phyloP scores from a whole-genome alignment of 768 basidiomycete species.

The Agaricus subrufescens region DNA sequence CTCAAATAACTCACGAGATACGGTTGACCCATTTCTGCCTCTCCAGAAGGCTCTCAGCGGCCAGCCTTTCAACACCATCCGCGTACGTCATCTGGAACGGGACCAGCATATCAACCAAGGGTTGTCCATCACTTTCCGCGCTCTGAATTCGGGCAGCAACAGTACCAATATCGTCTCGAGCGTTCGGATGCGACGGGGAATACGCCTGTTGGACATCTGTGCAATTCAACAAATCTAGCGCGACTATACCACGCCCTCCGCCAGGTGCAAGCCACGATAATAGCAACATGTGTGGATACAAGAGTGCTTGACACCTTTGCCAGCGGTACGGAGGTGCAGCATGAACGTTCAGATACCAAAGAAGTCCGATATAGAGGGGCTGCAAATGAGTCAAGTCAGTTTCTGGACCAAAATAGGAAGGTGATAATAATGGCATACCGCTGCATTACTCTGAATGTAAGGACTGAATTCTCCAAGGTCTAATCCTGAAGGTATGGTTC shows the following conservation, averaged over 20 bases:
- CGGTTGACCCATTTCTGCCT: conserved; percentile 90
- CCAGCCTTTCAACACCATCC: conserved; percentile 86
- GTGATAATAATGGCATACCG: conserved; percentile 26
- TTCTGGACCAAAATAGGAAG: conserved; percentile 13
- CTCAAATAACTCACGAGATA: conserved; percentile 60
- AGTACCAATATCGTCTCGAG: conserved; percentile 83
- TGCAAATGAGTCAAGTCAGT: conserved; percentile 27
- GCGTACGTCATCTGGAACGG: conserved; percentile 90
- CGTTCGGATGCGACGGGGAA: conserved; percentile 75
- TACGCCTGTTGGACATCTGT: conserved; percentile 80
- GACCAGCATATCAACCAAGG: conserved; percentile 69
- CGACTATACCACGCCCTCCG: conserved; percentile 81
- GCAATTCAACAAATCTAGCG: conserved; percentile 83
- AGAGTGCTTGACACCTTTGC: conserved; percentile 77
- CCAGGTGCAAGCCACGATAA: conserved; percentile 85
- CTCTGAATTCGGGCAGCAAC: conserved; percentile 70
- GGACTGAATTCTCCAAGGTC: conserved; percentile 41
- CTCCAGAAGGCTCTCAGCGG: conserved; percentile 83
- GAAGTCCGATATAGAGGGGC: conserved; percentile 80
- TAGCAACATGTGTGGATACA: conserved; percentile 80
- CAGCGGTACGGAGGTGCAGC: conserved; percentile 71
- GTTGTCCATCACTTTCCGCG: conserved; percentile 36
- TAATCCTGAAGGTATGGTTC: conserved; percentile 35
- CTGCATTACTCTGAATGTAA: conserved; percentile 45
- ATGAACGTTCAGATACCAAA: conserved; percentile 95